A percentile compares a stretch with the other conserved stretches of the same genome.
These are phyloP conservation scores for Penicillium oxalicum DNA, from an alignment of 2,329 filamentous ascomycete species.

Conservation along the genomic window DNA sequence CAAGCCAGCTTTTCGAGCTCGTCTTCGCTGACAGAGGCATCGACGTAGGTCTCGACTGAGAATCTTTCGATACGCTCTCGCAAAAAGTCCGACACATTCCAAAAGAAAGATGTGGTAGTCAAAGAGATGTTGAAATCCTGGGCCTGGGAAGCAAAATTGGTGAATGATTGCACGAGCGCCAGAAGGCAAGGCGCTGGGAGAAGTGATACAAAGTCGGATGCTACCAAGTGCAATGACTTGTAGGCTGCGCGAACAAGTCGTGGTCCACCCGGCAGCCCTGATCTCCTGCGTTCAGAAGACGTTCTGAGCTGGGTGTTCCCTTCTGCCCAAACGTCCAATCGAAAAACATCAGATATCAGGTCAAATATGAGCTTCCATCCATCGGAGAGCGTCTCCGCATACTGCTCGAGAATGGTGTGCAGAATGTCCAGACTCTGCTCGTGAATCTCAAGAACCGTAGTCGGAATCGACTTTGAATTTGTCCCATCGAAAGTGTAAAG, in stretches of 20 bases:
- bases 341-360: slow-evolving; percentile 76
- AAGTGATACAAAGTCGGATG: slow-evolving; percentile 82
- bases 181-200: slow-evolving; percentile 66
- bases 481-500: slow-evolving; percentile 52
- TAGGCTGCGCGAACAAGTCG: slow-evolving; percentile 82
- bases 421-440: slow-evolving; percentile 72
- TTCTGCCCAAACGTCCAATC: slow-evolving; percentile 39
- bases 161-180: slow-evolving; percentile 77
- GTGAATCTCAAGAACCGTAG: slow-evolving; percentile 72
- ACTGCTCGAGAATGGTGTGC: slow-evolving; percentile 77
- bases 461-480: slow-evolving; percentile 52
- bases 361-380: slow-evolving; percentile 85
- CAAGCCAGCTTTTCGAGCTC: slow-evolving; percentile 55
- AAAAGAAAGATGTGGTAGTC: slow-evolving; percentile 92
- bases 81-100: slow-evolving; percentile 88
- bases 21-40: slow-evolving; percentile 49
- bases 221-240: slow-evolving; percentile 81
- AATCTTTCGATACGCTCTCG: slow-evolving; percentile 45
- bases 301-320: slow-evolving; percentile 13
- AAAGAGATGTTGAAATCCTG: slow-evolving; percentile 94
- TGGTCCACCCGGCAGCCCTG: slow-evolving; percentile 48
- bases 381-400: slow-evolving; percentile 72
- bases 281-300: slow-evolving; percentile 15
- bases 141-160: slow-evolving; percentile 80
- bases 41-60: slow-evolving; percentile 33